phyloP scores from a whole-genome alignment of 108 stramenopile genomes.

The Discostella stelligeroides region DNA sequence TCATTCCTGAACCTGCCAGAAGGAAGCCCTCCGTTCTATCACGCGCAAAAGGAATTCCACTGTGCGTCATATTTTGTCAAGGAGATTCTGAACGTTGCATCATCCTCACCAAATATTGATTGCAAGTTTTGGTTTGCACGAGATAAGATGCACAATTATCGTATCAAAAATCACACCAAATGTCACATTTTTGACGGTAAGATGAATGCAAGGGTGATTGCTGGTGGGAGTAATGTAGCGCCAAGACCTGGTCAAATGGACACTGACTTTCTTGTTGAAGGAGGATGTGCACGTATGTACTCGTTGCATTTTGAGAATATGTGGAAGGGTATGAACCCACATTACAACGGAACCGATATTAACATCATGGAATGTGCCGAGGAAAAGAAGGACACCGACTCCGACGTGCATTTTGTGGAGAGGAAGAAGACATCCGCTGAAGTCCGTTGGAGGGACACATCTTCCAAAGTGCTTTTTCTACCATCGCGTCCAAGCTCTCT shows the following conservation, averaged over 20 bases:
- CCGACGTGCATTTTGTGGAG: too few species aligned
- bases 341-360: neutral
- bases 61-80: slow-evolving; percentile 8
- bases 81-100: slow-evolving; percentile 12
- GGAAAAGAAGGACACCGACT: slow-evolving; percentile 29
- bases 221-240: slow-evolving; percentile 35
- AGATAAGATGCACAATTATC: slow-evolving; percentile 24
- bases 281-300: slow-evolving; percentile 17
- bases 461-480: slow-evolving; percentile 24
- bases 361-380: slow-evolving; percentile 1
- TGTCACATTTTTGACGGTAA: slow-evolving; percentile 32
- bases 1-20: slow-evolving; percentile 16
- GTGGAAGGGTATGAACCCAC: slow-evolving; percentile 28
- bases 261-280: slow-evolving; percentile 29
- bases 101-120: slow-evolving; percentile 15
- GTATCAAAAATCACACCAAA: slow-evolving; percentile 45
- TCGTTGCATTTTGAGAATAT: slow-evolving; percentile 23
- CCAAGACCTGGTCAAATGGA: slow-evolving; percentile 26
- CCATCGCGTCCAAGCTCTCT: slow-evolving; percentile 27
- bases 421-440: too few species aligned
- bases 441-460: neutral
- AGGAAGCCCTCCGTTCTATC: slow-evolving; percentile 21
- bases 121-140: slow-evolving; percentile 40
- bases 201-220: slow-evolving; percentile 24
- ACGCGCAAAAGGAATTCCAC: slow-evolving; percentile 9